phyloP scores from a whole-genome alignment of 129 eudicot species.

The Logfia minima region DNA sequence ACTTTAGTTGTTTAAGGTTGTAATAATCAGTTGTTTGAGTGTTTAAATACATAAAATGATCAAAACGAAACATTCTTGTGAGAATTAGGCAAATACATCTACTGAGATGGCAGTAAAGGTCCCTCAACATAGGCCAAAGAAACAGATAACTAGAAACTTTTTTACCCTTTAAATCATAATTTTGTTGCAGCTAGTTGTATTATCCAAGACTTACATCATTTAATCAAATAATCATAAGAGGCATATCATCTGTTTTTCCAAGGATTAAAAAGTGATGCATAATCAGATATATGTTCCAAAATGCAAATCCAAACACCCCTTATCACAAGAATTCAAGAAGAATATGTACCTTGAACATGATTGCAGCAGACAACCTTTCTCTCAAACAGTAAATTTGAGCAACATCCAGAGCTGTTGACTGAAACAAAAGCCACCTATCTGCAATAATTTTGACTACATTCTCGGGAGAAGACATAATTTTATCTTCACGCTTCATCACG shows the following conservation, averaged over 20 bases:
- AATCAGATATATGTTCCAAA: no score
- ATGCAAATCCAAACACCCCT: not conserved
- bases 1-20: not conserved
- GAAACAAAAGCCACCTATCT: conserved; percentile 85
- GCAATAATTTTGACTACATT: conserved; percentile 69
- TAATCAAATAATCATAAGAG: no score
- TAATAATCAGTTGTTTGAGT: not conserved
- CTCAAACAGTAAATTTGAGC: conserved; percentile 95
- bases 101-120: no score
- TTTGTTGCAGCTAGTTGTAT: not conserved
- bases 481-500: conserved; percentile 39
- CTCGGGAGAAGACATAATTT: conserved; percentile 72
- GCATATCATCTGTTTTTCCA: no score
- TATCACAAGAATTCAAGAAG: not conserved
- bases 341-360: conserved; percentile 59
- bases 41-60: not conserved
- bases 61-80: not conserved
- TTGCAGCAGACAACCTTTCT: conserved; percentile 82
- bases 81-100: no score
- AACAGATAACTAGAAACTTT: no score
- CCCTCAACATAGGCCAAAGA: no score
- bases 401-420: conserved; percentile 78
- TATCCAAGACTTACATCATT: not conserved
- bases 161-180: no score
- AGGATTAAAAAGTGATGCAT: no score